phyloP scores from a whole-genome alignment of 2,329 filamentous ascomycete species.

The Colletotrichum sp. region DNA sequence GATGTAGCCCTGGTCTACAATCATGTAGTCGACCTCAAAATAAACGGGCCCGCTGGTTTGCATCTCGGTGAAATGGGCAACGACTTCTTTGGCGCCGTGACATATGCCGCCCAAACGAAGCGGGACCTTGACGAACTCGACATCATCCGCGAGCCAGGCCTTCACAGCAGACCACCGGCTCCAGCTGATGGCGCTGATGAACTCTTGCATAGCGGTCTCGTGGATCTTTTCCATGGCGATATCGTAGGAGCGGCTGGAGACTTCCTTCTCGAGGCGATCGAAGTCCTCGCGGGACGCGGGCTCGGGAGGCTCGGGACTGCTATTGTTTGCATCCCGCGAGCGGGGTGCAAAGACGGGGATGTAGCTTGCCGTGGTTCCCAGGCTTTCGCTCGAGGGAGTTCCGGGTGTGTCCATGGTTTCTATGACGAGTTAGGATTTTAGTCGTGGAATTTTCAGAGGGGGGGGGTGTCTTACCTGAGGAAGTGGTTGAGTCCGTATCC shows the following conservation, averaged over 20 bases:
- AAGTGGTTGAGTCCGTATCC: neutral
- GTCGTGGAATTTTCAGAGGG: neutral
- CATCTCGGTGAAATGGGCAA: neutral
- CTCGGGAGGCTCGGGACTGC: neutral
- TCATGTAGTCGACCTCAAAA: neutral
- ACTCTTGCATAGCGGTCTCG: neutral
- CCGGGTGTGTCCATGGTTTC: neutral
- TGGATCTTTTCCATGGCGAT: neutral
- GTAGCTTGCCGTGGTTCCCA: neutral
- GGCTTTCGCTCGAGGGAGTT: neutral
- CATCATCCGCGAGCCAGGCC: neutral
- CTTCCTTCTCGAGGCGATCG: neutral
- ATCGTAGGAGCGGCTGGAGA: neutral
- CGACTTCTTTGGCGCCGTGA: neutral
- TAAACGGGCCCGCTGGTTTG: neutral
- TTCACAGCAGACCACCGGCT: accelerated
- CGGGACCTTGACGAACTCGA: neutral
- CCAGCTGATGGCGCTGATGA: neutral
- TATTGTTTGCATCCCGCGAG: neutral
- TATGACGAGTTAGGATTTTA: neutral
- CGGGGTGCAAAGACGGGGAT: neutral
- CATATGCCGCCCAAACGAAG: neutral
- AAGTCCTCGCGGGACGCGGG: neutral
- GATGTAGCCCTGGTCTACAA: neutral
- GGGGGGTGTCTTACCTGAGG: neutral